Evolutionary conservation across 148 eudicot species (phyloP).

Genomic region (Dysphania ambrosioides): DNA sequence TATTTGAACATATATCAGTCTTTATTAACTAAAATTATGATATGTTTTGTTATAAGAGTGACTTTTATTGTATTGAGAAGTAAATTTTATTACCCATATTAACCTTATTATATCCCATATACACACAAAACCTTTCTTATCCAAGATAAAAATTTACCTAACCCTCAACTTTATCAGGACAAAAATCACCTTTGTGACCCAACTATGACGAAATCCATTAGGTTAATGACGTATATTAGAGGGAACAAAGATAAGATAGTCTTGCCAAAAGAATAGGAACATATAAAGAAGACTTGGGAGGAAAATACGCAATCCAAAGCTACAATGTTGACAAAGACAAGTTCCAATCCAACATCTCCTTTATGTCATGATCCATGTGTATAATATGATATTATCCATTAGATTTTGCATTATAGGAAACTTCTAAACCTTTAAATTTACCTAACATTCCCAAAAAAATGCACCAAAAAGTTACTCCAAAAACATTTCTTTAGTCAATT

Average conservation of each 20-base stretch:
- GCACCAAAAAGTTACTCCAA: slow-evolving; percentile 3
- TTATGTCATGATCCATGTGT: not conserved
- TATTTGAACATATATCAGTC: too few relatives aligned
- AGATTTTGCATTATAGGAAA: not conserved
- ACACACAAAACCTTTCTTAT: too few relatives aligned
- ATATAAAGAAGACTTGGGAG: not conserved
- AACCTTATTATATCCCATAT: too few relatives aligned
- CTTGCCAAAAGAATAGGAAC: not conserved
- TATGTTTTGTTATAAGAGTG: too few relatives aligned
- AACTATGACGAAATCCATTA: too few relatives aligned
- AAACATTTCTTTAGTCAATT: slow-evolving; percentile 19
- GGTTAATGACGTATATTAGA: too few relatives aligned
- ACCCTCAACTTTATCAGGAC: too few relatives aligned
- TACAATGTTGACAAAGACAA: not conserved
- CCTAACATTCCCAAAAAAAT: slow-evolving; percentile 19
- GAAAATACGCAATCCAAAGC: not conserved
- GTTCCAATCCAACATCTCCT: not conserved
- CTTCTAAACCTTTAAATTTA: slow-evolving; percentile 7
- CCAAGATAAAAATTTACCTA: too few relatives aligned
- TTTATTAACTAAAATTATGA: too few relatives aligned
- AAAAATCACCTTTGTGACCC: too few relatives aligned
- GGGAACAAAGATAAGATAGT: not conserved
- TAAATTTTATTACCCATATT: too few relatives aligned
- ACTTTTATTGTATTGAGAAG: too few relatives aligned
- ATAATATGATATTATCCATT: not conserved